A percentile compares a stretch with the other conserved stretches of the same genome.
These are phyloP conservation scores for Metarhizium humberi DNA, from an alignment of 2,329 filamentous ascomycete species.

Conservation along the genomic window DNA sequence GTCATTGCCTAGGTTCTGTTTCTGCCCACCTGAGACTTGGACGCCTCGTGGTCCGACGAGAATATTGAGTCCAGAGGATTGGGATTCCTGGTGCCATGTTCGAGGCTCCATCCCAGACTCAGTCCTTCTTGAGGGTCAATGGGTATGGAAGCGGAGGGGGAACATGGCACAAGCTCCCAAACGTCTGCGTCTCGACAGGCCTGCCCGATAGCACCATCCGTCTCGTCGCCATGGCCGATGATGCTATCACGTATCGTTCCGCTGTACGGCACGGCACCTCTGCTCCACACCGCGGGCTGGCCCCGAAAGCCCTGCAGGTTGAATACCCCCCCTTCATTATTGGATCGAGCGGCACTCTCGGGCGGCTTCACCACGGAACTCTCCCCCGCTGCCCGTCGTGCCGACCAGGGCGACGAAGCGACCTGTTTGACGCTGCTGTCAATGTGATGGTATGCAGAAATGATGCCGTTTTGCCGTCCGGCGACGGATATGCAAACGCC, in stretches of 20 bases:
- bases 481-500: conserved; percentile 1
- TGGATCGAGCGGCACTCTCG: conserved; percentile 49
- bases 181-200: conserved; percentile 40
- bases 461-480: background rate
- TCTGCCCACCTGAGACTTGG: too few species aligned
- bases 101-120: too few species aligned
- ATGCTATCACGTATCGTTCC: conserved; percentile 43
- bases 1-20: too few species aligned
- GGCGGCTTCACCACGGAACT: conserved; percentile 58
- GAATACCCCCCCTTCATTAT: conserved; percentile 11
- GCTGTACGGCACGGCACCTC: conserved; percentile 20
- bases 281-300: conserved; percentile 18
- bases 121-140: background rate
- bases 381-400: conserved; percentile 57
- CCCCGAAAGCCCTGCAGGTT: conserved; percentile 15
- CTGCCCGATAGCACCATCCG: conserved; percentile 25
- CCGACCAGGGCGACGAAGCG: conserved; percentile 63
- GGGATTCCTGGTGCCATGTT: too few species aligned
- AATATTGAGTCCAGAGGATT: conserved; percentile 46
- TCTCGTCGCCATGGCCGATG: conserved; percentile 13
- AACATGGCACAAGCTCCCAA: conserved; percentile 33
- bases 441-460: background rate
- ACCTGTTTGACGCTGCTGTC: conserved; percentile 38
- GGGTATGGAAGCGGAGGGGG: background rate
- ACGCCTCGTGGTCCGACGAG: conserved; percentile 33